phyloP scores from a whole-genome alignment of 106 monocot genomes.

The Phalaenopsis equestris region DNA sequence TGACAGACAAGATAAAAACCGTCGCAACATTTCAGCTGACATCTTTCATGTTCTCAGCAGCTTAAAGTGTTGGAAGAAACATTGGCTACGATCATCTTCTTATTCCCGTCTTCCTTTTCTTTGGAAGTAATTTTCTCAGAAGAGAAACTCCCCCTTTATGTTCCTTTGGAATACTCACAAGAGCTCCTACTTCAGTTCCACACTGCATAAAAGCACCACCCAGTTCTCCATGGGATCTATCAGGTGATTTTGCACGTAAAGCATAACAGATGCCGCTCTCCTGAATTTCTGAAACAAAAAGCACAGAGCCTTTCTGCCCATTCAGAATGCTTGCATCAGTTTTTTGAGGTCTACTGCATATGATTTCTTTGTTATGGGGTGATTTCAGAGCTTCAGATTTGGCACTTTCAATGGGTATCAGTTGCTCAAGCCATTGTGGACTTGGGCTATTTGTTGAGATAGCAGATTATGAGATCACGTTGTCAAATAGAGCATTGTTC shows the following conservation, averaged over 20 bases:
- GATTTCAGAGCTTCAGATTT: conserved; percentile 19
- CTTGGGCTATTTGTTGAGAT: conserved; percentile 4
- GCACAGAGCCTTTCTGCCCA: too few species aligned
- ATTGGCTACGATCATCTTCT: conserved; percentile 4
- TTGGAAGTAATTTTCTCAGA: conserved; percentile 14
- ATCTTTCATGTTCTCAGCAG: neutral
- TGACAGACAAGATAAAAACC: neutral
- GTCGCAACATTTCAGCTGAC: neutral
- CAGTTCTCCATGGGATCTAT: neutral
- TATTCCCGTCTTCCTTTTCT: conserved; percentile 8
- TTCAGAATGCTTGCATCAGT: conserved; percentile 14
- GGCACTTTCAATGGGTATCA: conserved; percentile 21
- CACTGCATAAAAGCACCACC: neutral
- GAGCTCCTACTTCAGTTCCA: neutral
- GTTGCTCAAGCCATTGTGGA: conserved; percentile 20
- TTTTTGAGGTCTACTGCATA: conserved; percentile 19
- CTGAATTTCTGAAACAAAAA: neutral
- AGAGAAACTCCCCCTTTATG: conserved; percentile 15
- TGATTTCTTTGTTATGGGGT: conserved; percentile 41
- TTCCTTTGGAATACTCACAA: conserved; percentile 16
- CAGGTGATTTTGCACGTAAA: neutral
- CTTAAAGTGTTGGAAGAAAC: neutral
- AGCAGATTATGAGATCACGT: conserved; percentile 22
- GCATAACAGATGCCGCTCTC: neutral
- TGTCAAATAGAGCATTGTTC: conserved; percentile 42